A percentile compares a stretch with the other conserved stretches of the same genome.
phyloP scores from a whole-genome alignment of 192 early-diverging fungal genomes.

The Coemansia sp. region DNA sequence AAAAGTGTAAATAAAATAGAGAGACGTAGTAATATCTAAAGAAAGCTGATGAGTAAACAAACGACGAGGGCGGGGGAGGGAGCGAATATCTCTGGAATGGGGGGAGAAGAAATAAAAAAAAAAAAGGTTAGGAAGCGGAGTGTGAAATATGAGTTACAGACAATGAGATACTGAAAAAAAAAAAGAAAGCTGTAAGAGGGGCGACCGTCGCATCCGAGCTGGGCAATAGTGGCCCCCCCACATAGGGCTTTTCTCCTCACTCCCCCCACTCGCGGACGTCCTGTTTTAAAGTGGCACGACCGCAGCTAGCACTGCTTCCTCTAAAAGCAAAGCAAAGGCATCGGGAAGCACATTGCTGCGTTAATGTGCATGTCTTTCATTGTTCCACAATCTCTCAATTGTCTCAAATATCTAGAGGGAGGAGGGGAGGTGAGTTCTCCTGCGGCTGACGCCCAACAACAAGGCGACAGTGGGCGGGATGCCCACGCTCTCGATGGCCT shows the following conservation, averaged over 20 bases:
- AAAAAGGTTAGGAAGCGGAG: slow-evolving; percentile 1
- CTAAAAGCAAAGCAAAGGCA: slow-evolving; percentile 1
- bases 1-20: not conserved
- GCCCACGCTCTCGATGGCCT: not conserved
- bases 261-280: not conserved
- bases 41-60: not conserved
- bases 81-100: not conserved
- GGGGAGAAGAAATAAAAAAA: too few relatives aligned
- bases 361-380: not conserved
- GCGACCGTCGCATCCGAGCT: slow-evolving; percentile 1
- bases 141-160: not conserved
- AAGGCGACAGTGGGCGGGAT: not conserved
- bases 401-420: not conserved
- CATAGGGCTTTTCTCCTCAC: not conserved
- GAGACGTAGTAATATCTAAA: not conserved
- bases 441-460: not conserved
- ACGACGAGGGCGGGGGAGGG: not conserved
- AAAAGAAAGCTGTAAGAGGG: slow-evolving; percentile 6
- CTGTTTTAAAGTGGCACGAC: not conserved
- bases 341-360: slow-evolving; percentile 6
- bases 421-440: not conserved
- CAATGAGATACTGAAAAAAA: not conserved
- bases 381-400: not conserved
- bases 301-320: not conserved
- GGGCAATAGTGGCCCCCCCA: not conserved